Conservation (phyloP, 106 monocot genomes). For the Triglochin maritima region DNA sequence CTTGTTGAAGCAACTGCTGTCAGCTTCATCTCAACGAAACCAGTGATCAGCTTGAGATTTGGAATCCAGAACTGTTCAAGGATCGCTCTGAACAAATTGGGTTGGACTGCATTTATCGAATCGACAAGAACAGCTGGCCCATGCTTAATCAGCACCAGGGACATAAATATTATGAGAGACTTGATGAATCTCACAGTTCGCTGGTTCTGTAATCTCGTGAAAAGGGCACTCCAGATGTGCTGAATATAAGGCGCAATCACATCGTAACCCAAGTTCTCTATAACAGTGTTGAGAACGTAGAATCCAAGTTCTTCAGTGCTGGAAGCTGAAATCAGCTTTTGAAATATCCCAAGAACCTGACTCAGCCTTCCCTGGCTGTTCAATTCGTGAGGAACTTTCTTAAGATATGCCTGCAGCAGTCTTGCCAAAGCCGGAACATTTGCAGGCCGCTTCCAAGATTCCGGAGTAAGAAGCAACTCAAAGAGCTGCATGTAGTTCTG, state of each 20-base stretch:
- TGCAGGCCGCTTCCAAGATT: conserved; percentile 63
- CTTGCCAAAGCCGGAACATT: conserved; percentile 77
- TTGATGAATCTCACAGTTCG: conserved; percentile 60
- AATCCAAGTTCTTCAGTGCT: conserved; percentile 73
- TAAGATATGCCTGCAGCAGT: conserved; percentile 69
- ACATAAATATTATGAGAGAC: conserved; percentile 85
- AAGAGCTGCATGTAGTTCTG: conserved; percentile 76
- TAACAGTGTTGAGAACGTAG: conserved; percentile 85
- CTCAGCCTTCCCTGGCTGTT: conserved; percentile 54
- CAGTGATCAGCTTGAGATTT: conserved; percentile 63
- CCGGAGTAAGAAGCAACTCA: conserved; percentile 51
- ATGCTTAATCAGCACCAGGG: conserved; percentile 76
- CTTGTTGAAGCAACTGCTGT: conserved; percentile 76
- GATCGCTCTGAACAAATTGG: conserved; percentile 50
- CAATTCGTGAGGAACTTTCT: conserved; percentile 78
- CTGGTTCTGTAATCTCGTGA: conserved; percentile 51
- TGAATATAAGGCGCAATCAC: conserved; percentile 49
- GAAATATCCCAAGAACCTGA: conserved; percentile 71
- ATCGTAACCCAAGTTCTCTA: conserved; percentile 71
- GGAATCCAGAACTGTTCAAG: conserved; percentile 81
- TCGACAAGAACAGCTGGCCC: conserved; percentile 59
- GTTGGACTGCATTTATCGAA: conserved; percentile 68
- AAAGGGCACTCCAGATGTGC: conserved; percentile 57
- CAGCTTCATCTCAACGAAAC: conserved; percentile 68
- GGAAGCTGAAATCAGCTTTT: conserved; percentile 28